Evolutionary conservation across 164 flowering plant species (phyloP).

Genomic region (Vitis rotundifolia): DNA sequence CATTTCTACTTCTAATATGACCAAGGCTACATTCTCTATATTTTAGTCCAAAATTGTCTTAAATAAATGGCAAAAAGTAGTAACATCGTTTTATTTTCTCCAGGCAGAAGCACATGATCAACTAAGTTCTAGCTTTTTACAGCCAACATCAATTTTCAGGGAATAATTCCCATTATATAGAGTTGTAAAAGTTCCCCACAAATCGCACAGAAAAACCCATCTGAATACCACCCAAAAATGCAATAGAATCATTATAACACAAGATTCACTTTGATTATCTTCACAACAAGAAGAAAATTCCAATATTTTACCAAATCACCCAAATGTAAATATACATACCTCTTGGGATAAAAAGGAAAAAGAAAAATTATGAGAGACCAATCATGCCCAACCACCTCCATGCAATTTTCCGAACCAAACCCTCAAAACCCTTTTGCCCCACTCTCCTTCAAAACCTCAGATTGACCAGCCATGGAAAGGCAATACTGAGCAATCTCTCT

Average conservation of each 20-base stretch:
- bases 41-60: no score
- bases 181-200: neutral
- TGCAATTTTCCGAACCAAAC: neutral
- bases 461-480: slow-evolving; percentile 62
- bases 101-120: no score
- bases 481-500: slow-evolving; percentile 90
- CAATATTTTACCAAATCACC: neutral
- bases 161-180: no score
- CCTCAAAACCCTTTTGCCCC: slow-evolving; percentile 60
- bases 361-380: neutral
- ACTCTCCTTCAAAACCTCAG: slow-evolving; percentile 35
- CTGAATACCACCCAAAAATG: neutral
- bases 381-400: neutral
- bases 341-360: neutral
- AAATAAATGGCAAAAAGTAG: no score
- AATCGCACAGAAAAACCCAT: neutral
- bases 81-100: no score
- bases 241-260: neutral
- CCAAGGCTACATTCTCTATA: no score
- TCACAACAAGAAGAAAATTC: neutral
- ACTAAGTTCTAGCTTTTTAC: no score
- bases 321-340: neutral
- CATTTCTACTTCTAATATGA: no score
- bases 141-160: no score
- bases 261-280: neutral